Evolutionary conservation across 768 basidiomycete genomes (phyloP).

Genomic region (Podaxis sp.): DNA sequence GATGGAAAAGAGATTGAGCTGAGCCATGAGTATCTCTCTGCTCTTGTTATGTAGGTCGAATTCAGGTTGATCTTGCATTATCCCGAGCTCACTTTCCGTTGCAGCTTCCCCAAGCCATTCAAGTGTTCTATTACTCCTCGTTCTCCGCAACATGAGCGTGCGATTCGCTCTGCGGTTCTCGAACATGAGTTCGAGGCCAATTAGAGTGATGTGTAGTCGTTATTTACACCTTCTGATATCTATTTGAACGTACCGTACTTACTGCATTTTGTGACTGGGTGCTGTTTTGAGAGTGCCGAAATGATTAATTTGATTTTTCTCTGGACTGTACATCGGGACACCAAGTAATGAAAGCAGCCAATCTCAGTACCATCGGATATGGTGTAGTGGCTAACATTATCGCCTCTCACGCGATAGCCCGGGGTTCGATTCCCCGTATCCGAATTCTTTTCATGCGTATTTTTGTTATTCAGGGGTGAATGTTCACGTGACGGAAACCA

Average conservation of each 20-base stretch:
- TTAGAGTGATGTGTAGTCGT: not conserved
- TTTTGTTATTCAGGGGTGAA: not conserved
- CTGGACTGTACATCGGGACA: too few species aligned
- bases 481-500: constrained; percentile 7
- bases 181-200: constrained; percentile 6
- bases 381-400: constrained; percentile 24
- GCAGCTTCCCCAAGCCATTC: constrained; percentile 22
- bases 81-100: not conserved
- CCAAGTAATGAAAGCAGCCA: not conserved
- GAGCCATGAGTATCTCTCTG: constrained; percentile 18
- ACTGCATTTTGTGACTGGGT: not conserved
- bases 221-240: not conserved
- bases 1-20: constrained; percentile 14
- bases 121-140: constrained; percentile 22
- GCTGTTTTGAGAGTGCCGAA: too few species aligned
- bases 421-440: constrained; percentile 17
- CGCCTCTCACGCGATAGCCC: constrained; percentile 22
- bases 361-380: constrained; percentile 11
- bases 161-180: constrained; percentile 19
- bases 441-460: not conserved
- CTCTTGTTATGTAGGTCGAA: constrained; percentile 21
- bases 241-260: not conserved
- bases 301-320: too few species aligned
- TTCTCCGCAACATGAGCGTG: constrained; percentile 17
- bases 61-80: not conserved